Base-by-base conservation (phyloP, 495 filamentous ascomycete species). In the Tuber melanosporum region DNA sequence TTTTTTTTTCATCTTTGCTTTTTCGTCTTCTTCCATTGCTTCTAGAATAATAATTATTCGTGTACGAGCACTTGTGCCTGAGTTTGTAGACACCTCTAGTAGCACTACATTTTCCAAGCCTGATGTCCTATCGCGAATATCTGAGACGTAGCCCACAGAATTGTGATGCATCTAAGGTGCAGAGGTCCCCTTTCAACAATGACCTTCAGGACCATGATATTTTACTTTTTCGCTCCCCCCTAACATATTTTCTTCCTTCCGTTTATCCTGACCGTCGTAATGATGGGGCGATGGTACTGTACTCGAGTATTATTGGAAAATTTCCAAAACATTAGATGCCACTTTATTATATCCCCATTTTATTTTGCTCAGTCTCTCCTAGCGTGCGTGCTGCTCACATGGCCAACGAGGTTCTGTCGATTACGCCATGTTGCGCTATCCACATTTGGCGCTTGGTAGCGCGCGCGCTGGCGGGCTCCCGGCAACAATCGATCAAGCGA, bases 351-450 rank as follows among this genome's bases (percentile, higher is more conserved):
- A 10, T 66, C 57, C 17, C 57, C 57, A 36, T n/a, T 36, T 36
- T 17, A 66, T 19, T 66, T 66, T 19, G 57, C 57, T 19, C 26
- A 66, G 57, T 66, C 57, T 36, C 57, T 15, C 3, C 4, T 66
- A 14, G 74, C 52, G 76, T 69, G 73, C 73, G 73, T 76, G 78
- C 72, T 80, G 74, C 77, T 80, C 78, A 80, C 78, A 80, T 80
- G 78, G 78, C 78, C 77, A 76, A 44, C 75, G 36, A 76, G 70
- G 72, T 72, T 74, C 78, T 46, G 77, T 80, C 78, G 75, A 80
- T 80, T 80, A 74, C 78, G 77, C 78, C 78, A 80, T 80, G 78
- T 71, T 80, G 74, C 71, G 71, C 78, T 75, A 80, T 79, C 78
- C 78, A 49, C 79, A 78, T 76, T 80, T 80, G 52, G 78, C 78